Conservation (phyloP, 768 basidiomycete genomes). For the Trametopsis cervina region DNA sequence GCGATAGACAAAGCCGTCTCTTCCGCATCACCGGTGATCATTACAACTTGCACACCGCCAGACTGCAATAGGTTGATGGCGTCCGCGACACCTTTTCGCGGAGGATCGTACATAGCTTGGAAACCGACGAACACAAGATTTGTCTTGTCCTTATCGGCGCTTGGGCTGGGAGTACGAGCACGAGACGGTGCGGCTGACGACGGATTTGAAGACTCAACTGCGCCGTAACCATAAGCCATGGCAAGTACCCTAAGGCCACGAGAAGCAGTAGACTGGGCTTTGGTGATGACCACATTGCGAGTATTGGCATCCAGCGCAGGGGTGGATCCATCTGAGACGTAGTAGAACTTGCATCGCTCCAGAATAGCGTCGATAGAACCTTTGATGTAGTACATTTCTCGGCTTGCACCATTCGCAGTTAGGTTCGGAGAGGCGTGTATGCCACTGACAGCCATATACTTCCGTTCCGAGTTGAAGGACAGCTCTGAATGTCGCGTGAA, state of each 20-base stretch:
- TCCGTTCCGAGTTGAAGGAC: slow-evolving; percentile 90
- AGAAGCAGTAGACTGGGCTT: slow-evolving; percentile 65
- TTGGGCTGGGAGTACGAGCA: slow-evolving; percentile 22
- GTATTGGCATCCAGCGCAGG: slow-evolving; percentile 69
- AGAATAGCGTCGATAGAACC: slow-evolving; percentile 88
- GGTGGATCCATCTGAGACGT: slow-evolving; percentile 84
- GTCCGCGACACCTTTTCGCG: slow-evolving; percentile 88
- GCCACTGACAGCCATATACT: slow-evolving; percentile 90
- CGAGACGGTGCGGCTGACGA: slow-evolving; percentile 14
- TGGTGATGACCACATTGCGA: slow-evolving; percentile 57
- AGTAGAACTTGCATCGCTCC: slow-evolving; percentile 82
- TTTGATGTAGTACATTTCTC: slow-evolving; percentile 86
- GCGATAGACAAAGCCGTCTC: slow-evolving; percentile 88
- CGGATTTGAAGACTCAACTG: slow-evolving; percentile 32
- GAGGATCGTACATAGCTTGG: slow-evolving; percentile 94
- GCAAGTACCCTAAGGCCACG: slow-evolving; percentile 84
- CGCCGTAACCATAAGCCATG: slow-evolving; percentile 82
- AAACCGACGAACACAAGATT: slow-evolving; percentile 88
- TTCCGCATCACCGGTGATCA: slow-evolving; percentile 97
- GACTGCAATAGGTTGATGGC: slow-evolving; percentile 74
- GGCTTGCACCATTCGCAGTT: slow-evolving; percentile 24
- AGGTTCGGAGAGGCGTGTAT: slow-evolving; percentile 43
- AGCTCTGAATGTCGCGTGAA: slow-evolving; percentile 73
- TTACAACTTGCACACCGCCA: slow-evolving; percentile 92
- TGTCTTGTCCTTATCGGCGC: slow-evolving; percentile 28